Evolutionary conservation across 352 stramenopile species (phyloP), one percentile per base, ranked within the genome.

Genomic region (Phytopythium vexans): DNA sequence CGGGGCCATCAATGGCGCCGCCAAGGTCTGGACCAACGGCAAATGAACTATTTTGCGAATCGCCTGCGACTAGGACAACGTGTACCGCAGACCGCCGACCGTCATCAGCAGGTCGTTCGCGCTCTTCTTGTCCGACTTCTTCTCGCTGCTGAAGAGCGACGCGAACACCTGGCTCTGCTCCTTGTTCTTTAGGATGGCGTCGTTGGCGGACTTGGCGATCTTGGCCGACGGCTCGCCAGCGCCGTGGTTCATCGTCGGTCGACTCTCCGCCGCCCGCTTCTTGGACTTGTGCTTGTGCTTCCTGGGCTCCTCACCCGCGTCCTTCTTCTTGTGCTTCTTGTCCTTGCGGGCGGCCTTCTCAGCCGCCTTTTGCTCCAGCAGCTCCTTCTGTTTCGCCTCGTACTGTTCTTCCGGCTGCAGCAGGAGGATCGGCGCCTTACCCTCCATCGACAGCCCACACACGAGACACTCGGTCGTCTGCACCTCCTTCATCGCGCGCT

Each of bases 21-120:
- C 81, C 31, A 91, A 86, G 74, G 76, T 92, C 4, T 94, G 82
- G 27, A 35, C 8, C n/a, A 41, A n/a, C 15, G 38, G 46, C 3
- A 27, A 15, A 10, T 31, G 34, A 44, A 37, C 14, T 36, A 49
- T 45, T 34, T 8, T 49, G 49, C 16, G 27, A 41, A 42, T 5
- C 38, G 8, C 14, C 6, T n/a, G 8, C 12, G 10, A 14, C 56
- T 90, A 95, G 3, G 80, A 91, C 15, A 95, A 58, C 37, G 79
- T 94, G 53, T 94, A 94, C 21, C 86, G 75, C 77, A 94, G 77
- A 36, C 83, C 83, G 39, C 76, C 82, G 36, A 94, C 60, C 6
- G 86, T 88, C 86, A 95, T 95, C 52, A 95, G 77, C 40, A 95
- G 45, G 40, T 94, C 86, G 40, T 90, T 92, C 21, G 84, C 79